Percentiles rank a stretch among this genome's conserved stretches.
These are phyloP conservation scores for Coemansia sp. DNA, from an alignment of 371 early-diverging fungal species.

Conservation along the genomic window DNA sequence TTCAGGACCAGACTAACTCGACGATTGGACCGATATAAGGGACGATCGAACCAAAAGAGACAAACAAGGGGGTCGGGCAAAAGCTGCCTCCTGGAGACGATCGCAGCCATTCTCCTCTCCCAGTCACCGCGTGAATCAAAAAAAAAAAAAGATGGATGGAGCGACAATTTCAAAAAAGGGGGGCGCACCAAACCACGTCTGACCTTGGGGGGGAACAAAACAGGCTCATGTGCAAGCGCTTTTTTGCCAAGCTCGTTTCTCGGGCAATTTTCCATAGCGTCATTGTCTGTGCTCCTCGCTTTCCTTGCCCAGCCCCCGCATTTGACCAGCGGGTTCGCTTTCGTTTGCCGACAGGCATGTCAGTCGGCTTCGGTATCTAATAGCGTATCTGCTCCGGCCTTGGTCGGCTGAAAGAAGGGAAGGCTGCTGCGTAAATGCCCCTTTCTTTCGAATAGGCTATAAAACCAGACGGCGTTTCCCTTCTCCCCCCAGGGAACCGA, in stretches of 20 bases:
- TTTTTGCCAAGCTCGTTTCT: background rate
- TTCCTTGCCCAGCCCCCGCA: background rate
- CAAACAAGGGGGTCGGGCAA: background rate
- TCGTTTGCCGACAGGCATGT: background rate
- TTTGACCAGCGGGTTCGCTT: background rate
- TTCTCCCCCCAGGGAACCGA: too few species aligned
- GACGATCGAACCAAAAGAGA: background rate
- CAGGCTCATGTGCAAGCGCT: background rate
- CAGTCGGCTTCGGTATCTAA: background rate
- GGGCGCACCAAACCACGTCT: slow-evolving; percentile 2
- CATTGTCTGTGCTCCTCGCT: background rate
- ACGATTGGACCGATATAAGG: background rate
- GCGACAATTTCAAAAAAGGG: background rate
- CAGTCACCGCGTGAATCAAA: background rate
- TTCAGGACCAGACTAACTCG: background rate
- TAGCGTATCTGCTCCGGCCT: background rate
- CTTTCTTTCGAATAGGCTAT: too few species aligned
- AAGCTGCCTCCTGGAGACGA: background rate
- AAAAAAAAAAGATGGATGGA: background rate
- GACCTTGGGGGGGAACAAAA: background rate
- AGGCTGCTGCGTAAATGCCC: too few species aligned
- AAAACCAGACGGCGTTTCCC: too few species aligned
- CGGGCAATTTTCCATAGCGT: background rate
- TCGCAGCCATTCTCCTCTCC: too few species aligned
- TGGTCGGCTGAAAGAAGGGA: too few species aligned